Base-by-base conservation (phyloP, 2,329 filamentous ascomycete genomes). In the Trichoderma breve region DNA sequence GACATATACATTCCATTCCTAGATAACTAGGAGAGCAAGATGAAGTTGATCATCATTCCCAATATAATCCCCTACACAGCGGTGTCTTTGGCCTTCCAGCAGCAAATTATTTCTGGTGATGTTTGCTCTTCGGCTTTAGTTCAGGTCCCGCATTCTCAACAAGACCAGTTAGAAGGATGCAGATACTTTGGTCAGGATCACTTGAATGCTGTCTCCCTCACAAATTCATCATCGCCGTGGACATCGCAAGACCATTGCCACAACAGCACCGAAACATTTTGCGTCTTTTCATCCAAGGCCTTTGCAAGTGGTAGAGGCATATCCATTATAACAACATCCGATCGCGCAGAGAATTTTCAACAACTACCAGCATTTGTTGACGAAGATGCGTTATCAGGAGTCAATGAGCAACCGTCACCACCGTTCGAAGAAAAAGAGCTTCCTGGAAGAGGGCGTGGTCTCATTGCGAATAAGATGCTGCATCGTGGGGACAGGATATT, bases 291-390 rank as follows among this genome's bases (percentile, higher is more conserved):
- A 18, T 78, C 79, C 71, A 66, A 74, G 4, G 72, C 72, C 14
- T 83, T 84, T 69, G 82, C 81, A 51, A 73, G 76, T 18, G 79
- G 78, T 34, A 76, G 81, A 15, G 83, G 83, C 65, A 80, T 84
- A 62, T 80, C 81, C 26, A 74, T 84, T 65, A 64, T 85, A 36
- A 84, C 81, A 58, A 79, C 78, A 8, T 72, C 78, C 1, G 73
- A 75, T 14, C 79, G 82, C 63, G 81, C 81, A 3, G 73, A 64
- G n/a, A 75, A 75, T 36, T 71, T 82, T 9, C 77, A 77, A 30
- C 73, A 74, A 11, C 74, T 75, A 15, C 74, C 77, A 9, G 78
- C 78, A 9, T 82, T 83, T 73, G 72, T 73, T 11, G 64, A 77
- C 11, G 75, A 78, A 2, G 74, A 32, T 12, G 32, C 24, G 18